phyloP scores from a whole-genome alignment of 768 basidiomycete genomes.

The Daedaleopsis nitida region DNA sequence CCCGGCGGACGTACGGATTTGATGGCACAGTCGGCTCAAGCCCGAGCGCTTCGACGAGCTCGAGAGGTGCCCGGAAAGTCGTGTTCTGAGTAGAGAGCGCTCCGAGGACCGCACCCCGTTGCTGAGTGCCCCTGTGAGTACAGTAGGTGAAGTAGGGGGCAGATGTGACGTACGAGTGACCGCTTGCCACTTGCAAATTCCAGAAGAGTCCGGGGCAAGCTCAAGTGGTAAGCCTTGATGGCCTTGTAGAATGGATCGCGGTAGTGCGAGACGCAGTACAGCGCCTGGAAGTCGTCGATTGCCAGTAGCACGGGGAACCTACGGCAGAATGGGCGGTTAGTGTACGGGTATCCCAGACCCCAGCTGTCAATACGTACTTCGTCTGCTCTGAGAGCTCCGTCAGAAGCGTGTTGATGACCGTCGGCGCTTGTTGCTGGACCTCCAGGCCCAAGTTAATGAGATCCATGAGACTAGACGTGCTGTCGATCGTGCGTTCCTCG shows the following conservation, averaged over 20 bases:
- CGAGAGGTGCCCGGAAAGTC: constrained; percentile 56
- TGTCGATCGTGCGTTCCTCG: constrained; percentile 42
- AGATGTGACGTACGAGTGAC: constrained; percentile 55
- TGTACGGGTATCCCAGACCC: neutral
- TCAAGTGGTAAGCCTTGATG: constrained; percentile 77
- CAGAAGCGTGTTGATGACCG: constrained; percentile 60
- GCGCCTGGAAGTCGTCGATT: constrained; percentile 84
- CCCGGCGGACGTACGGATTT: constrained; percentile 60
- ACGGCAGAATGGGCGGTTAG: neutral
- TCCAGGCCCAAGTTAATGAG: constrained; percentile 62
- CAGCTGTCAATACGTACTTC: constrained; percentile 32
- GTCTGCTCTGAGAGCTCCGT: constrained; percentile 64
- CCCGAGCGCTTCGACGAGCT: constrained; percentile 64
- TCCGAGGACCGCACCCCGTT: constrained; percentile 70
- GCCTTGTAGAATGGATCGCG: constrained; percentile 69
- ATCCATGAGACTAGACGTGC: constrained; percentile 52
- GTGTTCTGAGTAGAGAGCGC: constrained; percentile 67
- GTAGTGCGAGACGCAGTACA: constrained; percentile 71
- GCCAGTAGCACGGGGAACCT: constrained; percentile 83
- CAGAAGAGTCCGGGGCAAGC: constrained; percentile 74
- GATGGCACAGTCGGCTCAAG: constrained; percentile 43
- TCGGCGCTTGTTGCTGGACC: constrained; percentile 52
- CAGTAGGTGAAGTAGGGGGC: neutral
- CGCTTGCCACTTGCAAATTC: constrained; percentile 77
- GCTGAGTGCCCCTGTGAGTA: constrained; percentile 39